Percentiles rank a stretch among this genome's conserved stretches.
Evolutionary conservation across 192 early-diverging fungal species (phyloP).

Genomic region (Coemansia sp.): DNA sequence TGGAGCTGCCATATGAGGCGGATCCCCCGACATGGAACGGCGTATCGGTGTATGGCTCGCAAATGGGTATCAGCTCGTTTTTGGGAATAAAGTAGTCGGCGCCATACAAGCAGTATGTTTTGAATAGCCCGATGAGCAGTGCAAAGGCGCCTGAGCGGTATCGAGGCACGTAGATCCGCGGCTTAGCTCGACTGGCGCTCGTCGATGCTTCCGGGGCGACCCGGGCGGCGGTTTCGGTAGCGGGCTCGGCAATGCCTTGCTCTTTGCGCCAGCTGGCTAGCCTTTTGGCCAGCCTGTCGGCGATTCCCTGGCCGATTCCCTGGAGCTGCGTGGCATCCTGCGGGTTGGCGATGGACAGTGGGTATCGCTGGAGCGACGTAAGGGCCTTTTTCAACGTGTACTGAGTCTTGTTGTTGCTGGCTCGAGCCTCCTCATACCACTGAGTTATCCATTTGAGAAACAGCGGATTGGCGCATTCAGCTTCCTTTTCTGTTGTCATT

Average conservation of each 20-base stretch:
- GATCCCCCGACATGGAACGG: conserved; percentile 57
- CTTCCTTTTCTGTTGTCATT: conserved; percentile 14
- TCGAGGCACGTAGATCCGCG: conserved; percentile 65
- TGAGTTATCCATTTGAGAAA: conserved; percentile 66
- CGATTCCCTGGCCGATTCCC: conserved; percentile 65
- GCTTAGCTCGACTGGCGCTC: conserved; percentile 5
- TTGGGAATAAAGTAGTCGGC: conserved; percentile 59
- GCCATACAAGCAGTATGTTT: conserved; percentile 40
- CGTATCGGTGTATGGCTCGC: conserved; percentile 64
- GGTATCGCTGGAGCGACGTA: conserved; percentile 62
- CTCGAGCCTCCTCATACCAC: conserved; percentile 60
- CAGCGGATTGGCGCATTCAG: conserved; percentile 65
- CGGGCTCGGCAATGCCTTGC: conserved; percentile 28
- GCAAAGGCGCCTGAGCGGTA: conserved; percentile 79
- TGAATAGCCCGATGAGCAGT: conserved; percentile 66
- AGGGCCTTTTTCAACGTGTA: conserved; percentile 61
- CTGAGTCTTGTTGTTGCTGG: conserved; percentile 53
- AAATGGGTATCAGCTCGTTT: conserved; percentile 63
- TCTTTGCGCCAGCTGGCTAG: conserved; percentile 58
- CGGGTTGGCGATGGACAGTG: conserved; percentile 59
- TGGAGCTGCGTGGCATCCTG: conserved; percentile 57
- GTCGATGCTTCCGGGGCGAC: not conserved
- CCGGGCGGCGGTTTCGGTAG: not conserved
- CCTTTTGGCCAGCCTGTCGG: conserved; percentile 53
- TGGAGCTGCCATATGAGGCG: conserved; percentile 43